Evolutionary conservation across 495 filamentous ascomycete genomes (phyloP).

Genomic region (Lasiosphaeria miniovina): DNA sequence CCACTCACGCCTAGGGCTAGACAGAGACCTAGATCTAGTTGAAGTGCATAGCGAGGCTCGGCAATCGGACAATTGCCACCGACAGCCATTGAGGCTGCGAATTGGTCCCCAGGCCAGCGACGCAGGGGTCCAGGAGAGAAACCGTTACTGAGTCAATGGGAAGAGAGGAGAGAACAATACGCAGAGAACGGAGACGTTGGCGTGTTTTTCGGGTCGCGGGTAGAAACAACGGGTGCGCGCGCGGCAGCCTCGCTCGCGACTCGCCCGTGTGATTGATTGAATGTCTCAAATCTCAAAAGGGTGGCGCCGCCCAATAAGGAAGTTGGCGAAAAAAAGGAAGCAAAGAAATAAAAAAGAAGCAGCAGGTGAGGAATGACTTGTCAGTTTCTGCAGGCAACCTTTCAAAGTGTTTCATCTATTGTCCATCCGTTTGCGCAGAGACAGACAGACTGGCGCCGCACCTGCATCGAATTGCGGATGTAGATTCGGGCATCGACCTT

Average conservation of each 20-base stretch:
- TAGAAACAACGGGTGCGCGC: too few relatives aligned
- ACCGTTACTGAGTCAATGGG: too few relatives aligned
- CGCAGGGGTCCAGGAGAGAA: too few relatives aligned
- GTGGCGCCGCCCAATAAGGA: slow-evolving; percentile 11
- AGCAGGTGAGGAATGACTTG: slow-evolving; percentile 21
- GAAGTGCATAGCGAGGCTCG: too few relatives aligned
- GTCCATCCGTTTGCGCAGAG: slow-evolving; percentile 25
- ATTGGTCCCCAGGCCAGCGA: too few relatives aligned
- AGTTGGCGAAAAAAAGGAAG: slow-evolving; percentile 9
- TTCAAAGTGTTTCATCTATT: slow-evolving; percentile 22
- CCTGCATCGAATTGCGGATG: slow-evolving; percentile 12
- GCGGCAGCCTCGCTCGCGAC: slow-evolving; percentile 14
- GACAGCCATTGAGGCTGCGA: too few relatives aligned
- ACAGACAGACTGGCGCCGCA: neutral
- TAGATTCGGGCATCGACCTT: slow-evolving; percentile 30
- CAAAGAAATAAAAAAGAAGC: slow-evolving; percentile 2
- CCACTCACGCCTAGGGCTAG: too few relatives aligned
- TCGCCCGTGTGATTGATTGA: neutral
- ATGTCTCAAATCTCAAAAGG: slow-evolving; percentile 2
- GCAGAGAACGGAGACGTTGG: neutral
- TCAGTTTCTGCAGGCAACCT: slow-evolving; percentile 22
- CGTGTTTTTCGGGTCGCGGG: slow-evolving; percentile 2
- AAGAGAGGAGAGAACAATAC: neutral
- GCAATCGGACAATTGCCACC: too few relatives aligned
- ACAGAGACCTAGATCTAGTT: too few relatives aligned